phyloP scores from a whole-genome alignment of 202 grass and related monocot species.

The Panicum virgatum region DNA sequence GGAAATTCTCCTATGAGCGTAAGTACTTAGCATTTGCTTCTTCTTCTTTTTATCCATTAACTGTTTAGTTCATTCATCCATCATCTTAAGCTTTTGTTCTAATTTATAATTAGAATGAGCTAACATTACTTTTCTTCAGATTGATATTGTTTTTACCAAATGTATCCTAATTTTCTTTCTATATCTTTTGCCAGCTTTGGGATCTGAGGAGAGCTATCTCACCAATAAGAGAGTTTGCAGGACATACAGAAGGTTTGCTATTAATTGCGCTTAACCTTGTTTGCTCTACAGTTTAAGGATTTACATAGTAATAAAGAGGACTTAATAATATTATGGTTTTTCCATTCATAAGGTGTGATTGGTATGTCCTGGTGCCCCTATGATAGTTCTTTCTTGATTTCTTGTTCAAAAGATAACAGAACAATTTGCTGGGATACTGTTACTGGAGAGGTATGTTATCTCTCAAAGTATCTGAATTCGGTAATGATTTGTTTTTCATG shows the following conservation, averaged over 20 bases:
- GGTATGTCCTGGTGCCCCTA: slow-evolving; percentile 99
- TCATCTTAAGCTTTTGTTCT: too few species aligned
- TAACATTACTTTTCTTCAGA: neutral
- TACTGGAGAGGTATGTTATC: slow-evolving; percentile 76
- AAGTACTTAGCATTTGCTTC: slow-evolving; percentile 27
- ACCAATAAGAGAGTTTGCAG: slow-evolving; percentile 92
- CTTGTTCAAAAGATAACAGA: slow-evolving; percentile 97
- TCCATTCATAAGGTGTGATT: slow-evolving; percentile 76
- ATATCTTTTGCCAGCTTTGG: slow-evolving; percentile 65
- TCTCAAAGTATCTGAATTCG: slow-evolving; percentile 2
- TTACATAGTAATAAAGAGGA: slow-evolving; percentile 1
- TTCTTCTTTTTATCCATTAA: neutral
- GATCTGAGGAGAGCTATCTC: slow-evolving; percentile 96
- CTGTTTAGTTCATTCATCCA: too few species aligned
- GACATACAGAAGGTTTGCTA: slow-evolving; percentile 82
- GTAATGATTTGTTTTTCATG: slow-evolving; percentile 6
- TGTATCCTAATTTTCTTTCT: too few species aligned
- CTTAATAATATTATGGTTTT: neutral
- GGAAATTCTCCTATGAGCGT: slow-evolving; percentile 87
- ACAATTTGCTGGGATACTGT: slow-evolving; percentile 99
- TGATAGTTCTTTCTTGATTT: slow-evolving; percentile 96
- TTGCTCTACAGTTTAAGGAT: neutral
- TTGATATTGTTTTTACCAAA: too few species aligned
- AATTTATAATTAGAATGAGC: too few species aligned
- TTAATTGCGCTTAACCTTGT: neutral